Conservation (phyloP, 805 yeast genomes). For the Deakozyma indianensis region DNA sequence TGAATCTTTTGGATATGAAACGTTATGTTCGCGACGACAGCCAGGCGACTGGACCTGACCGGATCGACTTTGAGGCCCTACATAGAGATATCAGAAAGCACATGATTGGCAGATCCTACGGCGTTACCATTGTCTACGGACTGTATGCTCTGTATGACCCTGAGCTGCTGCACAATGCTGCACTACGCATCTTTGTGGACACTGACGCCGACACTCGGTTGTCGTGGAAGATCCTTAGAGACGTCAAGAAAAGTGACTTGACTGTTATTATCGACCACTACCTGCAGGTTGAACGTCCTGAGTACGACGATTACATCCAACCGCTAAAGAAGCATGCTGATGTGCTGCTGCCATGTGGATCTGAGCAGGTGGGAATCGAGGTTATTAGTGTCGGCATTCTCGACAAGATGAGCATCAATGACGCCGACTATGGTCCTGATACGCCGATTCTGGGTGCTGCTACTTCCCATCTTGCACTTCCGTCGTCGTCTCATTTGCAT, state of each 20-base stretch:
- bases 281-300: slow-evolving; percentile 43
- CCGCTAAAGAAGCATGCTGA: slow-evolving; percentile 61
- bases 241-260: slow-evolving; percentile 15
- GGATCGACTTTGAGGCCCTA: slow-evolving; percentile 4
- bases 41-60: slow-evolving; percentile 8
- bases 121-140: slow-evolving; percentile 50
- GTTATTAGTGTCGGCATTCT: slow-evolving; percentile 51
- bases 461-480: not conserved
- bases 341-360: slow-evolving; percentile 58
- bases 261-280: slow-evolving; percentile 28
- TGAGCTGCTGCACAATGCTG: slow-evolving; percentile 38
- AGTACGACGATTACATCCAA: slow-evolving; percentile 46
- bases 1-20: slow-evolving; percentile 28
- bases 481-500: not conserved
- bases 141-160: slow-evolving; percentile 62
- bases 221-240: slow-evolving; percentile 49
- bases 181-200: slow-evolving; percentile 61
- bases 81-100: not conserved
- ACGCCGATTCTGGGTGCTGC: not conserved
- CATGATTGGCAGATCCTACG: not conserved
- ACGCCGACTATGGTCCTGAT: not conserved
- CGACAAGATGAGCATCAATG: slow-evolving; percentile 13
- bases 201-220: slow-evolving; percentile 76
- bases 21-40: slow-evolving; percentile 11
- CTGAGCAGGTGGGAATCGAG: slow-evolving; percentile 40